These are phyloP conservation scores for Ophiosphaerella korrae DNA, from an alignment of 2,329 filamentous ascomycete species.

Conservation along the genomic window DNA sequence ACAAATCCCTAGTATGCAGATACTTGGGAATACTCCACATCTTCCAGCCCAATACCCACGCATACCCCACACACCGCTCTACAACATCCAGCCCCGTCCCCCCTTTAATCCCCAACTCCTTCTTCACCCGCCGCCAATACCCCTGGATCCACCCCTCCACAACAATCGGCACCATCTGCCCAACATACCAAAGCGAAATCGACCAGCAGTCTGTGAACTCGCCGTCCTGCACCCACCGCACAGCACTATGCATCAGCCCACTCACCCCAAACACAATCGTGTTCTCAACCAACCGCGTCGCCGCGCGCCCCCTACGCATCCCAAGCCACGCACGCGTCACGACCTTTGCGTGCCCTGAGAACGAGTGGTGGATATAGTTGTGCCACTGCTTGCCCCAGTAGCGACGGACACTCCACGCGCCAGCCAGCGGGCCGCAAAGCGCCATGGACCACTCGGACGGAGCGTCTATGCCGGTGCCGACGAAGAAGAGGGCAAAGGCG, in stretches of 20 bases:
- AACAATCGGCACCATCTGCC: constrained; percentile 24
- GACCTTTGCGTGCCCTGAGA: constrained; percentile 18
- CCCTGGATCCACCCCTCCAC: constrained; percentile 13
- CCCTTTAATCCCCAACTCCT: constrained; percentile 2
- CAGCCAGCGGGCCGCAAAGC: constrained; percentile 12
- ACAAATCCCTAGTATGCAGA: constrained; percentile 9
- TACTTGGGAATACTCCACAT: constrained; percentile 24
- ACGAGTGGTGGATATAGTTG: constrained; percentile 21
- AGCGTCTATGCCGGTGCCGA: constrained; percentile 11
- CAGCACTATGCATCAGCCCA: constrained; percentile 20
- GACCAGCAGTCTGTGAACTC: constrained; percentile 13
- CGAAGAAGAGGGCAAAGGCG: constrained; percentile 13
- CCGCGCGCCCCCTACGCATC: background rate
- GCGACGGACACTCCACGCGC: constrained; percentile 14
- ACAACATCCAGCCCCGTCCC: background rate
- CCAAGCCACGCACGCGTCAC: constrained; percentile 17
- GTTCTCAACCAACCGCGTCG: constrained; percentile 23
- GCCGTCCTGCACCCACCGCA: constrained; percentile 13
- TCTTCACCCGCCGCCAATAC: constrained; percentile 6
- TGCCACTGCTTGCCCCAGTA: constrained; percentile 32
- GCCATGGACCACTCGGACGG: constrained; percentile 11
- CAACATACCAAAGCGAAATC: constrained; percentile 19
- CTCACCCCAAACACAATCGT: constrained; percentile 20
- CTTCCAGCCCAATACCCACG: constrained; percentile 23
- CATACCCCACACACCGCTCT: constrained; percentile 19